Base-by-base conservation (phyloP, 2,329 filamentous ascomycete species). In the Elsinoe fawcettii region DNA sequence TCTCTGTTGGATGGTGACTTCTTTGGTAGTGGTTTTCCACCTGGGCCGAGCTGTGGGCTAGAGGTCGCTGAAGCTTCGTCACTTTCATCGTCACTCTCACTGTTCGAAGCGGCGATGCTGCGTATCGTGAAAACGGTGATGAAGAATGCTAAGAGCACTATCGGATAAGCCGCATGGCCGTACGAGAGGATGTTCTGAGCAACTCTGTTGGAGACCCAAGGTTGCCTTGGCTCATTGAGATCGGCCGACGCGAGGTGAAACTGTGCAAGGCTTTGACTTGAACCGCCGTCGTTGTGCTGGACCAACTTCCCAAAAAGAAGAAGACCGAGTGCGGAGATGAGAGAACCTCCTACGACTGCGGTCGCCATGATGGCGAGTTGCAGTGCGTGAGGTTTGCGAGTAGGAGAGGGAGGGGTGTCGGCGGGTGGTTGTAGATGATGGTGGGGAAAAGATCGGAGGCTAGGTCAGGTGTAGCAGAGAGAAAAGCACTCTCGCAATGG, bases 1-100 rank as follows among this genome's bases (percentile, higher is more conserved):
- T 74, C 71, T 64, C 76, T 75, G 62, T 75, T 74, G 68, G 77
- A 66, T n/a, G 63, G 55, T 65, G 74, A 76, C 66, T 71, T 82
- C 68, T 84, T 87, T 59, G 90, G 90, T 56, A 96, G 76, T 32
- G 90, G 90, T 70, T 95, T 91, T 63, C 91, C 92, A 57, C 89
- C 91, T 1, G 91, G 90, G n/a, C 91, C 91, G 55, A 79, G 84
- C 62, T 81, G 79, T 59, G 73, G 69, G 49, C 49, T 53, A 2
- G 25, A 30, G 41, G 72, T 68, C 65, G 61, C 55, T 61, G 59
- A 6, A 64, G 75, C 69, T 46, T 74, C 70, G 61, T 71, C 70
- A 61, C 75, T 73, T 63, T 74, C 74, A 51, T 64, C 63, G 66
- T 70, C 77, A 63, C 72, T 71, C 37, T 80, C 76, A 18, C 77